A percentile compares a stretch with the other conserved stretches of the same genome.
Conservation (phyloP, 176 grass and related monocot species). For the Thinopyrum elongatum region DNA sequence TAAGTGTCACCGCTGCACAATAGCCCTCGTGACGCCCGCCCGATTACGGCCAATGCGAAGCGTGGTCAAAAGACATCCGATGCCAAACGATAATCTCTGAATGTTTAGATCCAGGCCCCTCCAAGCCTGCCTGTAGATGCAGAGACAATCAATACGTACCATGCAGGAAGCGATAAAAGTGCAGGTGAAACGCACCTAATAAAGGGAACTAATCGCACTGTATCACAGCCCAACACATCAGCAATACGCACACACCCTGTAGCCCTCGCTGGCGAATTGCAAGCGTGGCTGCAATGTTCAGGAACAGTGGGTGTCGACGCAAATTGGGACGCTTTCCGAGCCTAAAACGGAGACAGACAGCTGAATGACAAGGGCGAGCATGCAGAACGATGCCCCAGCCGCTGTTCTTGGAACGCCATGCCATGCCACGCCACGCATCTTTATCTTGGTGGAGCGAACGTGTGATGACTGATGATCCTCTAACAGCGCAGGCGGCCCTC, state of each 20-base stretch:
- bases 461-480: not conserved
- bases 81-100: not conserved
- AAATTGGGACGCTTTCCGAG: constrained; percentile 23
- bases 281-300: not conserved
- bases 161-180: not conserved
- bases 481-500: constrained; percentile 1
- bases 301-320: not conserved
- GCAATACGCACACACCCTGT: not conserved
- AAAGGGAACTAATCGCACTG: not conserved
- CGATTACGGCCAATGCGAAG: not conserved
- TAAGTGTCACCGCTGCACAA: not conserved
- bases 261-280: too few relatives aligned
- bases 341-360: constrained; percentile 22
- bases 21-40: not conserved
- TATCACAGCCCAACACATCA: not conserved
- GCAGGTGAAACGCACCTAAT: constrained; percentile 23
- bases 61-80: constrained; percentile 9
- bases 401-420: constrained; percentile 18
- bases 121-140: not conserved
- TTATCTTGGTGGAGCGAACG: not conserved
- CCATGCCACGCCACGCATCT: not conserved
- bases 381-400: not conserved
- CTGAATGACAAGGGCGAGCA: constrained; percentile 32
- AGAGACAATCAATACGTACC: not conserved
- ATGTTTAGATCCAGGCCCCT: constrained; percentile 19